Conservation (phyloP, 768 basidiomycete genomes). For the Hortiboletus flavorubellus region DNA sequence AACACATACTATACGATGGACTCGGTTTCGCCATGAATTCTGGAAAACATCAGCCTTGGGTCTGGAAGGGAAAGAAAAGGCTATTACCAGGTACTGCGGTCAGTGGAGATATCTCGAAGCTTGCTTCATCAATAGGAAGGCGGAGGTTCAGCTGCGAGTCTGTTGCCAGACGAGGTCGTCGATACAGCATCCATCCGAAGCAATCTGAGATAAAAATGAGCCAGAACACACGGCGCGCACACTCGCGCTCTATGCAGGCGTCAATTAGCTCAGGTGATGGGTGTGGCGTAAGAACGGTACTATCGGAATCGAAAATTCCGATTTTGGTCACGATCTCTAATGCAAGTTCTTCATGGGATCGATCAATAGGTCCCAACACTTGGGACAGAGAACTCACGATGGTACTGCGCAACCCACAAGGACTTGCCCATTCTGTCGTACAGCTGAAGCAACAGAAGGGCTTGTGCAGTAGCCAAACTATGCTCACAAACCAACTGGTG, state of each 20-base stretch:
- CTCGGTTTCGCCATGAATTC: constrained; percentile 69
- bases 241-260: constrained; percentile 68
- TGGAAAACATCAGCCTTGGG: constrained; percentile 23
- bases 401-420: constrained; percentile 28
- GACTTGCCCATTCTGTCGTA: constrained; percentile 52
- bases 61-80: background rate
- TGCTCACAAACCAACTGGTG: constrained; percentile 57
- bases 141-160: constrained; percentile 54
- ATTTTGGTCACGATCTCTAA: constrained; percentile 65
- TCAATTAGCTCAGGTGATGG: constrained; percentile 59
- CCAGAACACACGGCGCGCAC: constrained; percentile 81
- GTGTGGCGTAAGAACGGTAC: constrained; percentile 54
- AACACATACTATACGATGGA: constrained; percentile 47
- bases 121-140: constrained; percentile 78
- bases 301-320: constrained; percentile 61
- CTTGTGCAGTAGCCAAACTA: constrained; percentile 71
- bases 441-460: constrained; percentile 67
- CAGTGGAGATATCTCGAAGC: constrained; percentile 66
- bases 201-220: constrained; percentile 62
- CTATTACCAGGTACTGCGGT: constrained; percentile 31
- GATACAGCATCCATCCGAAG: constrained; percentile 38
- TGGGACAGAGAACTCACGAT: constrained; percentile 25
- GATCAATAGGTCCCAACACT: constrained; percentile 4
- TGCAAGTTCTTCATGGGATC: constrained; percentile 48
- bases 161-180: constrained; percentile 34